Base-by-base conservation (phyloP, 2,329 filamentous ascomycete species). In the Acrocalymma vagum region DNA sequence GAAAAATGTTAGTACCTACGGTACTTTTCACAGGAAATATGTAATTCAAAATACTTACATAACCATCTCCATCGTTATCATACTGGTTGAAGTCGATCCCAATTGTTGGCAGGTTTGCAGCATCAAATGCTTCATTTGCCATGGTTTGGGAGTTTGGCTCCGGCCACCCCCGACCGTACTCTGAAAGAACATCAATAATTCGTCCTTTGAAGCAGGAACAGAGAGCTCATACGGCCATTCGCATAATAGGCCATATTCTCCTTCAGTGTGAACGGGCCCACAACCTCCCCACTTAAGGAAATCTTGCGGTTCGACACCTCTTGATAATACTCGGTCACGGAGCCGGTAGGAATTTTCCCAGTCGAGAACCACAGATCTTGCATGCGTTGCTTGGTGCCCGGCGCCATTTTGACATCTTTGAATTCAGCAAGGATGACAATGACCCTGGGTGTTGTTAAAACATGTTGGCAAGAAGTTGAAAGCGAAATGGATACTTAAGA, bases 341-440 rank as follows among this genome's bases (percentile, higher is more conserved):
- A 57, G 6, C 58, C 58, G 9, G 52, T 59, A 4, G 47, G 29
- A 15, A 62, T 24, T 29, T 53, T 56, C 9, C 43, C 42, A 17
- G 39, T 55, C 3, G 58, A 62, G 39, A 62, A 60, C 41, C 51
- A 59, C 2, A 62, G 42, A 10, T 60, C 53, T 20, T 53, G 13
- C 15, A 58, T 50, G 17, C 46, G 48, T 21, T 56, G 30, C 16
- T 53, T 51, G 3, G 40, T 39, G 0, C 45, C 51, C 4, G 40
- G n/a, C 5, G 17, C 29, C 38, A 58, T 48, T 21, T 58, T 53
- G 4, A 53, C 32, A 23, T 60, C 59, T 27, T 48, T 17, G 32
- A 62, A 62, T 4, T 62, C 56, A 27, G 45, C 46, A 6, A 62
- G 45, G 9, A 60, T 43, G n/a, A 59, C 37, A 10, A 50, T 37